phyloP scores from a whole-genome alignment of 2,329 filamentous ascomycete genomes.

The Metarhizium rileyi region DNA sequence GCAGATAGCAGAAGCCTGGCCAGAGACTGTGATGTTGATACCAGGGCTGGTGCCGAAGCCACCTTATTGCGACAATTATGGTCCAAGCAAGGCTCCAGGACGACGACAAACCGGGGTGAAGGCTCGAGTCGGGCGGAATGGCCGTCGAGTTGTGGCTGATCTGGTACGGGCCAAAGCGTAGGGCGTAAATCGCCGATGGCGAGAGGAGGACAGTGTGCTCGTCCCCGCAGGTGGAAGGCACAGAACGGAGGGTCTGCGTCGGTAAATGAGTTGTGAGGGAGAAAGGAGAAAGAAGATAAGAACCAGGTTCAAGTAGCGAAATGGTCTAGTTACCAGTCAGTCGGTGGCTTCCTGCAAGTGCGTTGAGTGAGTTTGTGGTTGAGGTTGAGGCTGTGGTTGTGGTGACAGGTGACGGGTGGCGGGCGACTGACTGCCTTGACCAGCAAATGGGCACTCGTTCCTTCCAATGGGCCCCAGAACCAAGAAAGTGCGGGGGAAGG shows the following conservation, averaged over 20 bases:
- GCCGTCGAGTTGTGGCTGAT: too few species aligned
- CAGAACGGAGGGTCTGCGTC: background rate
- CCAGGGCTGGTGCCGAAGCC: background rate
- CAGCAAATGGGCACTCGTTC: background rate
- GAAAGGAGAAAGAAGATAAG: too few species aligned
- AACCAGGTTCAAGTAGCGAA: background rate
- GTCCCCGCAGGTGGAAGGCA: background rate
- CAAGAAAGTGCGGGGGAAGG: background rate
- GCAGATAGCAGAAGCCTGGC: background rate
- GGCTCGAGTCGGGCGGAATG: too few species aligned
- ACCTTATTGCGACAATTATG: background rate
- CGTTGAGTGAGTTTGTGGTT: too few species aligned
- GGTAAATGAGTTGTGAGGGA: background rate
- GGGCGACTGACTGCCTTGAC: background rate
- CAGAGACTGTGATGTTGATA: background rate
- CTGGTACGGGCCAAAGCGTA: too few species aligned
- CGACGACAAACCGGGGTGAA: background rate
- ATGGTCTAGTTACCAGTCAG: too few species aligned
- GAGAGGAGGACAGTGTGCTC: too few species aligned
- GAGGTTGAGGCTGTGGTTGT: background rate
- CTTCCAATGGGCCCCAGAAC: background rate
- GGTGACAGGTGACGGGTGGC: background rate
- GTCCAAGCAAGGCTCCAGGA: background rate
- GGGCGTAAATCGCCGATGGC: too few species aligned
- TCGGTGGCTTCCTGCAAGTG: too few species aligned